Evolutionary conservation across 805 yeast genomes (phyloP), one percentile per base, ranked within the genome.

Genomic region (Starmerella vaccinii): DNA sequence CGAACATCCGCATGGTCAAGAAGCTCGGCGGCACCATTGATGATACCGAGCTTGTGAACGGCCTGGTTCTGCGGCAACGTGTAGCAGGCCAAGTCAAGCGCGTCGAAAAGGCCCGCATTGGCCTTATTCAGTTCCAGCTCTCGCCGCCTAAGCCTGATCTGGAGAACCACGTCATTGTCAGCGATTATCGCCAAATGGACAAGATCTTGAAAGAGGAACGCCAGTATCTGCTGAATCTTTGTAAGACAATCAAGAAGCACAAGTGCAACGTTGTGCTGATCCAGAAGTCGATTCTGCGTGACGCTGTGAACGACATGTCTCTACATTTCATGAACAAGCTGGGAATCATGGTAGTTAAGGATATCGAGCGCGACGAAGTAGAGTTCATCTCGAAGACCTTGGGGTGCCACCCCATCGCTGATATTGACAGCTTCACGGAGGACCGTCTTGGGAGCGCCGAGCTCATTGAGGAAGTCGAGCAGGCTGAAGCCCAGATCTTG

Each of bases 141-240:
- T 86, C 95, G 19, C 96, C 97, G 22, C 97, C 97, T 58, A 88
- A 88, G 66, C 97, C 97, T 19, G 97, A 88, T 65, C 83, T 94
- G 83, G 98, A 92, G 71, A 92, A 92, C 68, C 90, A 89, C 65
- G 90, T 92, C 46, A 95, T 92, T 51, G 97, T 92, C 49, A 92
- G 85, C 65, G 99, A 92, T 68, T 92, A 92, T 73, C 80, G 98
- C 69, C 98, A 92, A 70, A 92, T 92, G 99, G 99, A 92, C 70
- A 92, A 90, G 72, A 92, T 92, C 60, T 75, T 92, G 65, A 92
- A 94, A 65, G 99, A 92, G 71, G 98, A 92, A 74, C 82, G 99
- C 66, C 92, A 95, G 26, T 92, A 92, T 66, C 72, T 92, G 63
- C 76, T 92, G 65, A 90, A 90, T 67, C 84, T 92, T 65, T 89